Evolutionary conservation across 208 protist species (phyloP).

Genomic region (Trypanosoma mega): DNA sequence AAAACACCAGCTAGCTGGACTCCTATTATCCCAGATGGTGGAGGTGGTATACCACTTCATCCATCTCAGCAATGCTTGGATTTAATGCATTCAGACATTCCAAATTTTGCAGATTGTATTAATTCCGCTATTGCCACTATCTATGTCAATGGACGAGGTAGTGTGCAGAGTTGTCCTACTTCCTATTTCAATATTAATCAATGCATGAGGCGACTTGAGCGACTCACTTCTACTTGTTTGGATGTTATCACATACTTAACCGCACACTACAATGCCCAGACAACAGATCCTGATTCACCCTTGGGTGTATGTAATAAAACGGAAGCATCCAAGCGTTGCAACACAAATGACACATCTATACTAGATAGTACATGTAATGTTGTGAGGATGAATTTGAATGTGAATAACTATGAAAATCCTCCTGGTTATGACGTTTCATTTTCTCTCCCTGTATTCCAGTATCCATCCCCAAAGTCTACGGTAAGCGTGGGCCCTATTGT

Average conservation of each 20-base stretch:
- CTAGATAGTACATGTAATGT: slow-evolving; percentile 1
- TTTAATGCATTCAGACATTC: slow-evolving; percentile 10
- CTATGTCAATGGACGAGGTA: slow-evolving; percentile 10
- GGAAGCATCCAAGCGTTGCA: slow-evolving; percentile 7
- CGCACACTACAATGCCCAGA: slow-evolving; percentile 10
- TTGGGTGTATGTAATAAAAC: slow-evolving; percentile 10
- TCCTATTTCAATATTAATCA: neutral
- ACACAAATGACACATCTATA: neutral
- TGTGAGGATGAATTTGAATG: slow-evolving; percentile 3
- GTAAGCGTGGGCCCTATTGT: slow-evolving; percentile 3
- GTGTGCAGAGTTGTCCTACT: slow-evolving; percentile 4
- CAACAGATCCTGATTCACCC: slow-evolving; percentile 4
- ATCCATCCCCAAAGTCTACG: neutral
- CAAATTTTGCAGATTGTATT: slow-evolving; percentile 16
- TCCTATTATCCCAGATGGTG: slow-evolving; percentile 14
- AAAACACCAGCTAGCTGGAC: slow-evolving; percentile 6
- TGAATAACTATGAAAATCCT: slow-evolving; percentile 18
- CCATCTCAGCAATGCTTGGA: slow-evolving; percentile 7
- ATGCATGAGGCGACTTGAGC: neutral
- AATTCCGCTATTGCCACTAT: neutral
- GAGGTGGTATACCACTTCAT: slow-evolving; percentile 3
- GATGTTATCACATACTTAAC: slow-evolving; percentile 13
- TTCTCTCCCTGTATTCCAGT: slow-evolving; percentile 1
- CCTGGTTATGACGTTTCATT: slow-evolving; percentile 18
- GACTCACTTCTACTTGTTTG: slow-evolving; percentile 1